Base-by-base conservation (phyloP, 106 monocot species). In the Gastrodia elata region DNA sequence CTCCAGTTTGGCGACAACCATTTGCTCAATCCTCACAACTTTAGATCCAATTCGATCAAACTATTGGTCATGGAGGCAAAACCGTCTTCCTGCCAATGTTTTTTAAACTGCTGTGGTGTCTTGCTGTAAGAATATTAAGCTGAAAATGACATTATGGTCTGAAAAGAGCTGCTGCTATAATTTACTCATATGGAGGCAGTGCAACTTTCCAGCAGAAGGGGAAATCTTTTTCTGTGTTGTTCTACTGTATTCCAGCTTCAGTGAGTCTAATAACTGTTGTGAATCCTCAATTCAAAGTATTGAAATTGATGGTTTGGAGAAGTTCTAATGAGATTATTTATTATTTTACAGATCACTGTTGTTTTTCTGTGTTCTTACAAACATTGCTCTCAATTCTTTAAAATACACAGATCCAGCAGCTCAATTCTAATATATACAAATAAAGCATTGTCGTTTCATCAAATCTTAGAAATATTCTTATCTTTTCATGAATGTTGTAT, bases 31-130 rank as follows among this genome's bases (percentile, higher is more conserved):
- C 76, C 77, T 98, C 52, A 85, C 87, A 82, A 80, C 37, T 7
- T 35, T 82, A 9, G 93, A 98, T 71, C 84, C 86, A 6, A 82
- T 93, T 81, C 68, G 93, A 46, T 68, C 83, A 16, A 93, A 88
- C 76, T 98, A 98, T 41, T 98, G 97, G 97, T 28, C 72, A 2
- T 98, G 93, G 93, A 79, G 88, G 41, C 86, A 71, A 77, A 80
- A 44, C 36, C 86, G 61, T 67, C 80, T 93, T 74, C 52, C 88
- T 56, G 52, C 74, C 32, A 26, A 80, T 37, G 68, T 56, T 84
- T 73, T 74, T 61, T 91, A 67, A 79, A 71, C 52, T 52, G 7
- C 22, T 52, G 61, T 32, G 30, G 22, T 14, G 27, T 58, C 15
- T 58, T 26, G 25, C 57, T 32, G 27, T 33, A 27, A 0, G 28